phyloP scores from a whole-genome alignment of 1,284 basidiomycete genomes.

The Thelephora terrestris region DNA sequence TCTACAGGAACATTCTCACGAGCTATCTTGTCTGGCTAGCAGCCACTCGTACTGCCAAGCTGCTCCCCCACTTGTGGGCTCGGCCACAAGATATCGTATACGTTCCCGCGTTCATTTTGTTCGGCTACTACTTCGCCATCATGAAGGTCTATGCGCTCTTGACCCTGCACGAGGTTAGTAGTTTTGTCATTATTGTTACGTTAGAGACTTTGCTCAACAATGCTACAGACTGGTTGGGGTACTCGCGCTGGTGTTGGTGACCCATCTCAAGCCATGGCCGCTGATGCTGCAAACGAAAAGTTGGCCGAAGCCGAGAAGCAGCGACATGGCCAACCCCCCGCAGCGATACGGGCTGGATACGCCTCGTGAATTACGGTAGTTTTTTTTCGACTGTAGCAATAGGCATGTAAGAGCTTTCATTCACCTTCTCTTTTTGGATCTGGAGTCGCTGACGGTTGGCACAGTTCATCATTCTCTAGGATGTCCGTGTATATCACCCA shows the following conservation, averaged over 20 bases:
- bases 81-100: slow-evolving; percentile 80
- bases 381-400: neutral
- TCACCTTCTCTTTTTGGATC: no score
- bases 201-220: neutral
- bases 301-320: slow-evolving; percentile 18
- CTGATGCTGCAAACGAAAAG: slow-evolving; percentile 29
- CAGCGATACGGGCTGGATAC: slow-evolving; percentile 25
- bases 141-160: slow-evolving; percentile 26
- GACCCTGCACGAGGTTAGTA: slow-evolving; percentile 23
- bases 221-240: slow-evolving; percentile 72
- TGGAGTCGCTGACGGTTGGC: no score
- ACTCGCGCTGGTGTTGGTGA: slow-evolving; percentile 86
- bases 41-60: slow-evolving; percentile 77
- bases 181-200: neutral
- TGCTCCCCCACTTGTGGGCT: slow-evolving; percentile 81
- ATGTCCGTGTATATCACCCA: no score
- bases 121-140: slow-evolving; percentile 62
- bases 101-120: slow-evolving; percentile 85
- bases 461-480: no score
- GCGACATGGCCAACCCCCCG: slow-evolving; percentile 20
- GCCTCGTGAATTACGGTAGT: slow-evolving; percentile 18
- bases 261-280: slow-evolving; percentile 60
- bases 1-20: slow-evolving; percentile 61
- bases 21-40: slow-evolving; percentile 76
- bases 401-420: neutral